Percentiles rank a stretch among this genome's conserved stretches.
Evolutionary conservation across 108 stramenopile species (phyloP).

Genomic region (Chaetoceros muelleri): DNA sequence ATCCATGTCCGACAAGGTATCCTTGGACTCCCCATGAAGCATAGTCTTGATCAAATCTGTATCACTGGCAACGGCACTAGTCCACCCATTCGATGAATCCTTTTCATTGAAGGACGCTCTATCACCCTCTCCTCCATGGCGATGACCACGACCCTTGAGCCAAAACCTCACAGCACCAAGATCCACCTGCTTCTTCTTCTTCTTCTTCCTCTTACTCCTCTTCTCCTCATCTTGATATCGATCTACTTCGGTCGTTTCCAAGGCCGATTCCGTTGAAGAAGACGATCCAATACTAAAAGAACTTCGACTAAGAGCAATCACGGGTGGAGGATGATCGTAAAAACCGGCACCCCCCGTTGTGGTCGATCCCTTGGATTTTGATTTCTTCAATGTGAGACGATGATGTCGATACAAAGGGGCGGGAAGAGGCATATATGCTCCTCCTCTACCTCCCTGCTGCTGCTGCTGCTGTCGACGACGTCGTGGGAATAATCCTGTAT

Average conservation of each 20-base stretch:
- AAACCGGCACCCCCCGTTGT: background rate
- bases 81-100: background rate
- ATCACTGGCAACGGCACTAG: background rate
- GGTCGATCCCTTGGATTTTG: background rate
- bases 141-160: too few species aligned
- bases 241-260: background rate
- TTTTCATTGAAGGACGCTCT: background rate
- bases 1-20: too few species aligned
- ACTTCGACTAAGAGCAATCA: background rate
- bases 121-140: background rate
- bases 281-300: background rate
- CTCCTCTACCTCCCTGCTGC: too few species aligned
- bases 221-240: background rate
- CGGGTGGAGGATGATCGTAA: background rate
- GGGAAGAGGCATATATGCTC: too few species aligned
- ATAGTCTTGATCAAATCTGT: too few species aligned
- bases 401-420: background rate
- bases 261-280: background rate
- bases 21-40: too few species aligned
- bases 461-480: background rate
- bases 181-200: background rate
- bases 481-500: background rate
- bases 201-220: background rate
- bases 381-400: background rate
- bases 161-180: too few species aligned